Conservation (phyloP, 2,329 filamentous ascomycete species). For the Huntiella abstrusa region DNA sequence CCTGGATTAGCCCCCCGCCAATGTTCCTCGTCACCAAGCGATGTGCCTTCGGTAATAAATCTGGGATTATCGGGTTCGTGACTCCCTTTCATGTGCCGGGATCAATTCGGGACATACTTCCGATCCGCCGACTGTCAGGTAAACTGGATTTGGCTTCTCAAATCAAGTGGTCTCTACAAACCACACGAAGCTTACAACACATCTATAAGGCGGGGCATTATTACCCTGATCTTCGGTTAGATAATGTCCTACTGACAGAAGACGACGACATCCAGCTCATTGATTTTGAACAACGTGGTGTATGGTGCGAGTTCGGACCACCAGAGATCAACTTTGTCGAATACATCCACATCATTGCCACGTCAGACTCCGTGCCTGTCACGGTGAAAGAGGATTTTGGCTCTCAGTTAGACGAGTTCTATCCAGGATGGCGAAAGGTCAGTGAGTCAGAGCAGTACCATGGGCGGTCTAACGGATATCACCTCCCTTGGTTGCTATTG, state of each 20-base stretch:
- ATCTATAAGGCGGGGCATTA: constrained; percentile 20
- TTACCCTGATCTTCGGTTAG: constrained; percentile 40
- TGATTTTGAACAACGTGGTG: constrained; percentile 43
- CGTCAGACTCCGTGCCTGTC: constrained; percentile 26
- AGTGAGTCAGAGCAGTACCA: constrained; percentile 25
- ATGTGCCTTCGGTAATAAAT: constrained; percentile 36
- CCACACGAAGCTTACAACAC: constrained; percentile 32
- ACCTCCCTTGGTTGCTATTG: constrained; percentile 37
- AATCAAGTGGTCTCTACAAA: constrained; percentile 33
- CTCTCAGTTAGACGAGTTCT: constrained; percentile 23
- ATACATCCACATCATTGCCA: constrained; percentile 34
- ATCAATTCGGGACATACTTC: constrained; percentile 35
- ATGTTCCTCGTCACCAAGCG: constrained; percentile 35
- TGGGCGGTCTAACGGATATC: constrained; percentile 32
- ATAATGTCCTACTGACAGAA: constrained; percentile 36
- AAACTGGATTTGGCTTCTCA: constrained; percentile 25
- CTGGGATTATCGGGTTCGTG: constrained; percentile 36
- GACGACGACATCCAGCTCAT: constrained; percentile 32
- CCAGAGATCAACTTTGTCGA: constrained; percentile 42
- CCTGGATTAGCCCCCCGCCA: constrained; percentile 33
- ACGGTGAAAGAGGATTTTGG: constrained; percentile 24
- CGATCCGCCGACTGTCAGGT: constrained; percentile 28
- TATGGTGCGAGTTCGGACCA: constrained; percentile 42
- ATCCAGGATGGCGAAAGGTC: constrained; percentile 27
- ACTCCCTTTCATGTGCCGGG: constrained; percentile 34